phyloP scores from a whole-genome alignment of 371 early-diverging fungal genomes.

The Syncephalis plumigaleata region DNA sequence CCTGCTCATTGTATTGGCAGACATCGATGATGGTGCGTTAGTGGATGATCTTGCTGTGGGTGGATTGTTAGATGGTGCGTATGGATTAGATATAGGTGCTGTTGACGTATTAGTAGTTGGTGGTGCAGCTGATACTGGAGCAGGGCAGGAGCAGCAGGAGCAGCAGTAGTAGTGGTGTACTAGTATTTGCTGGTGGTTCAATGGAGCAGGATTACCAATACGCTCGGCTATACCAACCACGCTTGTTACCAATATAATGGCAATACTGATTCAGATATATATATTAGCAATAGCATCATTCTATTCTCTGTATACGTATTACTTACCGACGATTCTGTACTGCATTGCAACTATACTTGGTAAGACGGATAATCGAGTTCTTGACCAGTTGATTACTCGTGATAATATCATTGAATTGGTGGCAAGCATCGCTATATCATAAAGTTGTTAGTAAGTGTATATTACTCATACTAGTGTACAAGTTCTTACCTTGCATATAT shows the following conservation, averaged over 20 bases:
- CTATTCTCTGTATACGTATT: conserved; percentile 1
- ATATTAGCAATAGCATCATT: neutral
- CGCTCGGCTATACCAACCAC: conserved; percentile 9
- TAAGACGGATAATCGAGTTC: conserved; percentile 27
- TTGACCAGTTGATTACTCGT: conserved; percentile 22
- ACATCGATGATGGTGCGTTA: too few relatives aligned
- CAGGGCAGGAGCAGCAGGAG: too few relatives aligned
- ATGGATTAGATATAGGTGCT: conserved; percentile 1
- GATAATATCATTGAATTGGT: conserved; percentile 28
- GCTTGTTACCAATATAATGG: conserved; percentile 27
- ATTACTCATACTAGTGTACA: neutral
- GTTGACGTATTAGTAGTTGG: too few relatives aligned
- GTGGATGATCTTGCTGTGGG: neutral
- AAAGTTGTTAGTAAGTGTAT: neutral
- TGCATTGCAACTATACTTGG: conserved; percentile 25
- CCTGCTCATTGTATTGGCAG: too few relatives aligned
- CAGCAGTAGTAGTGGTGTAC: too few relatives aligned
- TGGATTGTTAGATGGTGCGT: conserved; percentile 1
- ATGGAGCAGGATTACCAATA: conserved; percentile 2
- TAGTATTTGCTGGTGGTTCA: neutral
- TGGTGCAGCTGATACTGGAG: too few relatives aligned
- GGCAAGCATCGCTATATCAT: conserved; percentile 36
- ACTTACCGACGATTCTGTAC: conserved; percentile 34
- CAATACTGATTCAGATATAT: conserved; percentile 17
- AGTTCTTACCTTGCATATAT: conserved; percentile 38